Percentiles rank a stretch among this genome's conserved stretches.
These are phyloP conservation scores for Monosporascus sp. DNA, from an alignment of 2,329 filamentous ascomycete species.

Conservation along the genomic window DNA sequence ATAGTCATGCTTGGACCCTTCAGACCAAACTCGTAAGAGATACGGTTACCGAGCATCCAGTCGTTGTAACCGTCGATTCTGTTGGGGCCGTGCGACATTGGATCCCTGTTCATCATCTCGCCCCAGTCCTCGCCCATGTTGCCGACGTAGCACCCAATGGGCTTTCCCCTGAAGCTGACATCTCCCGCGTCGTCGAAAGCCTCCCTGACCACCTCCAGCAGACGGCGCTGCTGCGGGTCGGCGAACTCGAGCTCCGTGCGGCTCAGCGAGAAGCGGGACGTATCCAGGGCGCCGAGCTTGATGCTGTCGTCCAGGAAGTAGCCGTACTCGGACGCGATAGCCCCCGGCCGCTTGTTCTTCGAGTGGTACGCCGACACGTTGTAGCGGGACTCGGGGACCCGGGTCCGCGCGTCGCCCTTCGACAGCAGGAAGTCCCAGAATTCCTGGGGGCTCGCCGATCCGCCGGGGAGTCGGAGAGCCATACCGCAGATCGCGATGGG, in stretches of 20 bases:
- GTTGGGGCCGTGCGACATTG: conserved; percentile 10
- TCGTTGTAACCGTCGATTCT: conserved; percentile 8
- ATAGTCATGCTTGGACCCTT: conserved; percentile 7
- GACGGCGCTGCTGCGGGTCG: conserved; percentile 32
- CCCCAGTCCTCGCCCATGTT: conserved; percentile 27
- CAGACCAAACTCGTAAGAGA: conserved; percentile 9
- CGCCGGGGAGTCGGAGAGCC: conserved; percentile 19
- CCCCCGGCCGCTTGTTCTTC: conserved; percentile 5
- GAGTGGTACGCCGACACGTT: conserved; percentile 12
- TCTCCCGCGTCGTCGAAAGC: conserved; percentile 29
- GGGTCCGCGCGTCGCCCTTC: conserved; percentile 13
- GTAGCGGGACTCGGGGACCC: conserved; percentile 14
- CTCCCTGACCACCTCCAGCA: conserved; percentile 30
- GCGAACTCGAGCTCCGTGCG: conserved; percentile 21
- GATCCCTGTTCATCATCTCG: conserved; percentile 18
- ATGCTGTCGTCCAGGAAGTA: conserved; percentile 25
- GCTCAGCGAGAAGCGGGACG: conserved; percentile 22
- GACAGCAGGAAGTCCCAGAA: conserved; percentile 20
- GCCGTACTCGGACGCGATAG: conserved; percentile 12
- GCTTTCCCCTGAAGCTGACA: conserved; percentile 20
- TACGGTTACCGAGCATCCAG: conserved; percentile 15
- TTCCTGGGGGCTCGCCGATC: conserved; percentile 9
- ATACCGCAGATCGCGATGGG: conserved; percentile 22
- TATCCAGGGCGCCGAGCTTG: conserved; percentile 21
- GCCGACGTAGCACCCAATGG: conserved; percentile 29